Base-by-base conservation (phyloP, 2,329 filamentous ascomycete species). In the Trichocomaceae sp. region DNA sequence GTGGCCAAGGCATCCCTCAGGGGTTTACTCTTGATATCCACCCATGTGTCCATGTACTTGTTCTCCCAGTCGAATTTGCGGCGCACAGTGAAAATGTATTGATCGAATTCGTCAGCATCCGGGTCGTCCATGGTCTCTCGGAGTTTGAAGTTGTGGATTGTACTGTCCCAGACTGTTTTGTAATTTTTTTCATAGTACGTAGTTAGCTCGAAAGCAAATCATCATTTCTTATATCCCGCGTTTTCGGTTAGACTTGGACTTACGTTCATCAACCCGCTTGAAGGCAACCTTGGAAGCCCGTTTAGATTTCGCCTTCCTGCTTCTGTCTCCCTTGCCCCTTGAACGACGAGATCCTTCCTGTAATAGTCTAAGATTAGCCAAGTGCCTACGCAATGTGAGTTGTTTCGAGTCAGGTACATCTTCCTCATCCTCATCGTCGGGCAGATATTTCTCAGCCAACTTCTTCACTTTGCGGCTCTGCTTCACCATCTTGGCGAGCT, bases 21-120 rank as follows among this genome's bases (percentile, higher is more conserved):
- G 15, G 83, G 73, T 62, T 90, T 90, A 66, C 88, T 93, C 73
- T 91, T 93, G 70, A 96, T 87, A 61, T 95, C 89, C 48, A 96
- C 83, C 13, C 85, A 73, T 0, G 90, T 84, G 48, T 90, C 64
- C 68, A 82, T 77, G 63, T 88, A 91, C 63, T 90, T 90, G 59
- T 89, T 88, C 62, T 93, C 87, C 82, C 83, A 89, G 68, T 91
- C 86, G 67, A 96, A 95, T 13, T 82, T 86, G 53, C 90, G 81
- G 15, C 88, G 83, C 15, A 96, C 87, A 22, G 90, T 88, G 68
- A 96, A 95, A 29, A 90, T 79, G 67, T 86, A 93, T 57, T 87
- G 83, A 57, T 91, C 84, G 68, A 90, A 91, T 61, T 87, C 81
- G 52, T 83, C 79, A 23, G 73, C 73, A 55, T 82, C 81, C n/a